Base-by-base conservation (phyloP, 2,329 filamentous ascomycete genomes). In the Ceratocystis huliohia region DNA sequence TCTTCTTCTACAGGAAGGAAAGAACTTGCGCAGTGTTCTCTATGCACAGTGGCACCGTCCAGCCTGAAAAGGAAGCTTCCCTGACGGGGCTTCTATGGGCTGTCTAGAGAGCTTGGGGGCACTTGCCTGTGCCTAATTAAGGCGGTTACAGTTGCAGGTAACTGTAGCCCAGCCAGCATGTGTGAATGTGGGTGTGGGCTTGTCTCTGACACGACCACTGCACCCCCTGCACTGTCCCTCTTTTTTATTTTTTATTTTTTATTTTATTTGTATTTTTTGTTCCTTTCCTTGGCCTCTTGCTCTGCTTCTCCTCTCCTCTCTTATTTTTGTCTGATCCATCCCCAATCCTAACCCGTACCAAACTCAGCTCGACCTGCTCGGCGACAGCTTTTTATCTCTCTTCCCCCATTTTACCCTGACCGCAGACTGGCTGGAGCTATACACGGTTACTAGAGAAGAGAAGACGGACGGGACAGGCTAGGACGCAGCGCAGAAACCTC, bases 331-430 rank as follows among this genome's bases (percentile, higher is more conserved):
- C 28, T 57, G 25, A 30, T 57, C 28, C 56, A 59, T 59, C 56
- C 56, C 48, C 56, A 59, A 33, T 33, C 56, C 56, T 37, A 37
- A 59, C 37, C 56, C 28, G 28, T 59, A 59, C 56, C 56, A 59
- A 59, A 33, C 28, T 59, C 56, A 59, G 56, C 56, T 59, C 17
- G 25, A 30, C 28, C 53, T 30, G 28, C 22, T 5, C 46, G 46
- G 46, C 46, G n/a, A 20, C 22, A 20, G 48, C 8, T 20, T 37
- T 59, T 59, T 20, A 3, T 53, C 22, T 53, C 48, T 15, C 10
- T 53, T 15, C 22, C 48, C 20, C 48, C 20, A 25, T 53, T 20
- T 25, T 25, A 20, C 17, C 46, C 8, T 25, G 46, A 50, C 20
- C 48, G 28, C 20, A 53, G 8, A 53, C 6, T 25, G 20, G 48